Evolutionary conservation across 129 eudicot genomes (phyloP).

Genomic region (Gnaphalium uliginosum): DNA sequence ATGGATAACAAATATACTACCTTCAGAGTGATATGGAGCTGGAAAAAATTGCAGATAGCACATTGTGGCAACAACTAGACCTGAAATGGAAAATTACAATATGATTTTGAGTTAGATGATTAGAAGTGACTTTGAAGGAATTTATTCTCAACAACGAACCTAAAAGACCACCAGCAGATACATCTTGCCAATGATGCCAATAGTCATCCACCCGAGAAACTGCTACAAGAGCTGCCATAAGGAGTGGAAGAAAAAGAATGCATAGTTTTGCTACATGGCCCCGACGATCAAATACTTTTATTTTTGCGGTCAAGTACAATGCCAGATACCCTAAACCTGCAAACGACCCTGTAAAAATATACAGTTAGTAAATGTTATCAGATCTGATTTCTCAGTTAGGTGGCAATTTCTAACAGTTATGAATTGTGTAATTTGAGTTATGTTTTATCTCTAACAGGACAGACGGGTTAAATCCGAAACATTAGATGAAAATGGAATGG

Average conservation of each 20-base stretch:
- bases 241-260: slow-evolving; percentile 68
- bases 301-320: slow-evolving; percentile 68
- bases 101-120: slow-evolving; percentile 4
- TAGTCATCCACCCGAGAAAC: slow-evolving; percentile 93
- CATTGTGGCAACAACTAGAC: slow-evolving; percentile 60
- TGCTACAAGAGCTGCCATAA: slow-evolving; percentile 73
- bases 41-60: slow-evolving; percentile 86
- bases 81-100: slow-evolving; percentile 31
- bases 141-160: slow-evolving; percentile 40
- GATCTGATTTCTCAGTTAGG: not conserved
- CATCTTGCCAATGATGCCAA: slow-evolving; percentile 98
- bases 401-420: not conserved
- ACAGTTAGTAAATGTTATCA: not conserved
- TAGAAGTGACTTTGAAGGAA: not conserved
- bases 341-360: slow-evolving; percentile 67
- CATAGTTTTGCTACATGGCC: slow-evolving; percentile 85
- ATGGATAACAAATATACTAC: slow-evolving; percentile 25
- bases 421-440: not conserved
- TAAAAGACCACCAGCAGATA: slow-evolving; percentile 80
- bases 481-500: not conserved
- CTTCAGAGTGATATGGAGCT: slow-evolving; percentile 69
- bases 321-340: slow-evolving; percentile 87
- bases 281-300: slow-evolving; percentile 59
- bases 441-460: not conserved
- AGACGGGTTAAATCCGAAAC: not conserved